Percentiles rank a stretch among this genome's conserved stretches.
phyloP scores from a whole-genome alignment of 1,284 basidiomycete genomes.

The Ustilago xerochloae region DNA sequence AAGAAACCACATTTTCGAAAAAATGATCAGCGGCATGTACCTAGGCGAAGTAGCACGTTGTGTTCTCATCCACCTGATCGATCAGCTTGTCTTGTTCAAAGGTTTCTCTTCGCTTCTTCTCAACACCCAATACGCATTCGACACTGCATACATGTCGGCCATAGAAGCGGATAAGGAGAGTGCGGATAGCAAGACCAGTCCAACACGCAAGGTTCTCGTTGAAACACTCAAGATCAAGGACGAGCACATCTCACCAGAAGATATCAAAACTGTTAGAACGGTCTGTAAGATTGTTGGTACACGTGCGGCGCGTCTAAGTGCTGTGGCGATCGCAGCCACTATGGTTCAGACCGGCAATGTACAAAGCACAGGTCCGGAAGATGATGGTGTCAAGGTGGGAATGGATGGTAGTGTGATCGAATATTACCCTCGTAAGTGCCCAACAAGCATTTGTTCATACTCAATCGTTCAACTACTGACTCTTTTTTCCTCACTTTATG shows the following conservation, averaged over 20 bases:
- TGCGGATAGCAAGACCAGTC: conserved; percentile 21
- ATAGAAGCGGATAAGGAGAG: conserved; percentile 74
- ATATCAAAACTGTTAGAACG: conserved; percentile 82
- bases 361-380: conserved; percentile 69
- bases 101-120: conserved; percentile 79
- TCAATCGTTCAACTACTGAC: neutral
- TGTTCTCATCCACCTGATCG: conserved; percentile 85
- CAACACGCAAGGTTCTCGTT: conserved; percentile 74
- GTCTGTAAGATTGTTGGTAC: conserved; percentile 80
- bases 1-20: conserved; percentile 92
- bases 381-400: conserved; percentile 48
- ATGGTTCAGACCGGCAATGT: conserved; percentile 81
- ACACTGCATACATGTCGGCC: conserved; percentile 89
- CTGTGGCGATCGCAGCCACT: conserved; percentile 85
- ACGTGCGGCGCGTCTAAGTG: conserved; percentile 85
- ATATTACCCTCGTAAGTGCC: conserved; percentile 69
- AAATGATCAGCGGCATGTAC: conserved; percentile 99
- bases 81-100: conserved; percentile 78
- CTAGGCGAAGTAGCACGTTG: conserved; percentile 92
- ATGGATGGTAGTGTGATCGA: conserved; percentile 77
- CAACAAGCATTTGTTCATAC: too few relatives aligned
- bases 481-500: conserved; percentile 72
- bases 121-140: conserved; percentile 92
- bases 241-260: conserved; percentile 69
- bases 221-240: conserved; percentile 75